Conservation (phyloP, 176 grass and related monocot genomes). For the Coix lacrymajobi region DNA sequence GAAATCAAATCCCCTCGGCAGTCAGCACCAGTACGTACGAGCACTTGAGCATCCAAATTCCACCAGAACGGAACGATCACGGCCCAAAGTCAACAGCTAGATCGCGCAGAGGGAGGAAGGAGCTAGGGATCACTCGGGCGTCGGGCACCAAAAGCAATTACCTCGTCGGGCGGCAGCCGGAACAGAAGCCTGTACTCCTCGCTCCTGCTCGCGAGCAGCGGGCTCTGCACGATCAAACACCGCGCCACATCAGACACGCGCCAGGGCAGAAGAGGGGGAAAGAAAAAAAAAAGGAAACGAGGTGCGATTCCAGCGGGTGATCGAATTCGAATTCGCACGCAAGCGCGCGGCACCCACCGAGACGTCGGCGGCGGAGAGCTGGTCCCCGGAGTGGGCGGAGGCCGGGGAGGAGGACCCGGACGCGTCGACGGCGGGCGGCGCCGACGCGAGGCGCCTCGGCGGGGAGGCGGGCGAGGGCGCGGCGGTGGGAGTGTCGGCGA, state of each 20-base stretch:
- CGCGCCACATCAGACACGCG: not conserved
- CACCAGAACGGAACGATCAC: not conserved
- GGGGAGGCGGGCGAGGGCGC: constrained; percentile 35
- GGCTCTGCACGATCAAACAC: constrained; percentile 39
- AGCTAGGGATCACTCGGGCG: not conserved
- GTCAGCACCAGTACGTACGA: not conserved
- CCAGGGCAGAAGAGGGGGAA: not conserved
- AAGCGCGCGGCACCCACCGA: constrained; percentile 37
- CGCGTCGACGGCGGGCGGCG: constrained; percentile 18
- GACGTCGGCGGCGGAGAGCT: constrained; percentile 23
- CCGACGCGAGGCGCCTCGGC: constrained; percentile 35
- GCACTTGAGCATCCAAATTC: not conserved
- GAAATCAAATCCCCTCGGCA: constrained; percentile 21
- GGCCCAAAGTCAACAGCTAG: constrained; percentile 6
- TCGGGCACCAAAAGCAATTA: no score
- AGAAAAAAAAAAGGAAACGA: not conserved
- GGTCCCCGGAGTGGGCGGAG: constrained; percentile 35
- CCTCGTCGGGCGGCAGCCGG: constrained; percentile 76
- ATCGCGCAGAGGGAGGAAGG: not conserved
- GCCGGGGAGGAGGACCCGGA: constrained; percentile 15
- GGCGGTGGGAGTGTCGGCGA: not conserved
- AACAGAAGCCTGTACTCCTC: constrained; percentile 96
- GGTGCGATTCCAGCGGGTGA: constrained; percentile 10
- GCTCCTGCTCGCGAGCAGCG: constrained; percentile 56
- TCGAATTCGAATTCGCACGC: constrained; percentile 19